Conservation (phyloP, 805 yeast species). For the Zygosaccharomyces bisporus region DNA sequence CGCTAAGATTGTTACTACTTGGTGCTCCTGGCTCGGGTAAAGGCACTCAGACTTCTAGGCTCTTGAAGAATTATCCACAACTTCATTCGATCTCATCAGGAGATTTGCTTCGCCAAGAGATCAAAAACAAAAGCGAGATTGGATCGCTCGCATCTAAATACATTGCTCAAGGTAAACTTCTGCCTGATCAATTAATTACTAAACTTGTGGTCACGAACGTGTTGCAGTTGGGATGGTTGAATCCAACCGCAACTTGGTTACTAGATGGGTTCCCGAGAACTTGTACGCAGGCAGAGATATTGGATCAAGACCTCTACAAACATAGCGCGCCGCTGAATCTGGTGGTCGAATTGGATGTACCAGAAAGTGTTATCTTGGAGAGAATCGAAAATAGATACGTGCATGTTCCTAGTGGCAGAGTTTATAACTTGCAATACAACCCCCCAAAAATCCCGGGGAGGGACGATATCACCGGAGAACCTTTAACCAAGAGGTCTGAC, state of each 20-base stretch:
- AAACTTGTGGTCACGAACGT: constrained; percentile 53
- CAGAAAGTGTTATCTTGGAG: constrained; percentile 73
- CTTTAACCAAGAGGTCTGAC: constrained; percentile 72
- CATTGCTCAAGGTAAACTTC: constrained; percentile 60
- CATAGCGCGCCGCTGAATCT: constrained; percentile 51
- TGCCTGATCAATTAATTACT: constrained; percentile 72
- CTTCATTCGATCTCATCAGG: constrained; percentile 75
- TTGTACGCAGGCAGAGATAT: constrained; percentile 58
- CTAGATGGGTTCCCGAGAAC: constrained; percentile 94
- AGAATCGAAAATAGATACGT: constrained; percentile 85
- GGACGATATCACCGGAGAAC: constrained; percentile 90
- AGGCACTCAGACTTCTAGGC: constrained; percentile 77
- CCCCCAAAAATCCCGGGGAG: constrained; percentile 80
- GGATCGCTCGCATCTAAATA: constrained; percentile 55
- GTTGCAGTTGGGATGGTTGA: constrained; percentile 21
- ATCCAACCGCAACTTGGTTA: constrained; percentile 54
- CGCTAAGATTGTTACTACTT: constrained; percentile 64
- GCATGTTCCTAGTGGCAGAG: constrained; percentile 79
- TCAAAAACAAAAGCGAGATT: constrained; percentile 47
- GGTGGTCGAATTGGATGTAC: constrained; percentile 85
- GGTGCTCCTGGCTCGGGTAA: constrained; percentile 98
- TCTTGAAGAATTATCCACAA: constrained; percentile 50
- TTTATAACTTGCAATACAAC: constrained; percentile 79
- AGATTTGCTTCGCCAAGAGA: constrained; percentile 70
- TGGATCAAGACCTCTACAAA: constrained; percentile 44